A percentile compares a stretch with the other conserved stretches of the same genome.
Conservation (phyloP, 2,329 filamentous ascomycete genomes). For the Fusarium paranaense region DNA sequence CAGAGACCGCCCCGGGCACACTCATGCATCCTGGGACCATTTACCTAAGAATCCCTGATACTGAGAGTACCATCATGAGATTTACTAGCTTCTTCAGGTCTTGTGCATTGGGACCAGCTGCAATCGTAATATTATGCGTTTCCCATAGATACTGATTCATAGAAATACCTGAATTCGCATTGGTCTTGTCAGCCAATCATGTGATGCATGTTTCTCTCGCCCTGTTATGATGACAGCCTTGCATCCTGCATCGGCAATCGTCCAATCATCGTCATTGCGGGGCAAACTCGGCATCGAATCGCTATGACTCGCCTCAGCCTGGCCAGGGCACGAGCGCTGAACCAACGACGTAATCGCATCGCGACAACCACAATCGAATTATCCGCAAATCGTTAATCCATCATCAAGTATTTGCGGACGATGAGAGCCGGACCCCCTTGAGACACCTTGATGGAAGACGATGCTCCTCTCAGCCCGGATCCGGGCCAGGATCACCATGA, state of each 20-base stretch:
- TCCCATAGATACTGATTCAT: background rate
- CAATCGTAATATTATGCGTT: background rate
- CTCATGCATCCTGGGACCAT: slow-evolving; percentile 14
- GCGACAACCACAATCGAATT: slow-evolving; percentile 16
- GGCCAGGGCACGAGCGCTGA: slow-evolving; percentile 26
- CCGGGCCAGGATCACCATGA: slow-evolving; percentile 32
- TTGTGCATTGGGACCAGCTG: background rate
- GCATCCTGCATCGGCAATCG: slow-evolving; percentile 7
- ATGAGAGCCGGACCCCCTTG: slow-evolving; percentile 31
- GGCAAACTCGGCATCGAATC: slow-evolving; percentile 32
- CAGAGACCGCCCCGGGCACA: slow-evolving; percentile 10
- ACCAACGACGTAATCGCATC: slow-evolving; percentile 42
- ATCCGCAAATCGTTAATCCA: slow-evolving; percentile 23
- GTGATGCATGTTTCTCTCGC: background rate
- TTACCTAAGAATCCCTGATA: slow-evolving; percentile 16
- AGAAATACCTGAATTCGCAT: background rate
- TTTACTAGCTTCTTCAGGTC: background rate
- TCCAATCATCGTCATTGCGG: slow-evolving; percentile 31
- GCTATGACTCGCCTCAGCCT: slow-evolving; percentile 36
- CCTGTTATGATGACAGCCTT: slow-evolving; percentile 21
- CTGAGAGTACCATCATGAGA: slow-evolving; percentile 15
- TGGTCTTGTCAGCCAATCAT: background rate
- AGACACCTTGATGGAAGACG: slow-evolving; percentile 46
- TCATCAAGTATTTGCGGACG: slow-evolving; percentile 13
- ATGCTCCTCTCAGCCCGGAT: slow-evolving; percentile 34